Percentiles rank a stretch among this genome's conserved stretches.
phyloP scores from a whole-genome alignment of 495 filamentous ascomycete genomes.

The Letharia lupina region DNA sequence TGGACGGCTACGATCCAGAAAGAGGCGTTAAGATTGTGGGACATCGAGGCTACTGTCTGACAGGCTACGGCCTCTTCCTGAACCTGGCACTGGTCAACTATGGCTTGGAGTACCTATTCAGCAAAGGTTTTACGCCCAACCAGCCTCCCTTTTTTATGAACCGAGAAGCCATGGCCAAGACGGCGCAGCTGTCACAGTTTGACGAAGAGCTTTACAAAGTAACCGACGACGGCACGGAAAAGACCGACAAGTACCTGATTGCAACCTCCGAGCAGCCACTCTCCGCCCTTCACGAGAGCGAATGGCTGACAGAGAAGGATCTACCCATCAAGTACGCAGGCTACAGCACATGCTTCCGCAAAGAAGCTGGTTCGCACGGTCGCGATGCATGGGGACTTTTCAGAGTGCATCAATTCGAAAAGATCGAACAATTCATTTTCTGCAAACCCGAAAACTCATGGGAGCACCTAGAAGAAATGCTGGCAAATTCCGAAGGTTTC shows the following conservation, averaged over 20 bases:
- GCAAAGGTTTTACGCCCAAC: conserved; percentile 72
- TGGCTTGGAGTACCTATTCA: conserved; percentile 76
- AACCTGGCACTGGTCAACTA: conserved; percentile 91
- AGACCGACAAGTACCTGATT: conserved; percentile 93
- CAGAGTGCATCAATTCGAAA: conserved; percentile 97
- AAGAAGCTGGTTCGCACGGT: conserved; percentile 86
- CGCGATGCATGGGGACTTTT: conserved; percentile 98
- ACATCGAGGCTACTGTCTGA: conserved; percentile 90
- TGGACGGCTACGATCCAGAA: conserved; percentile 91
- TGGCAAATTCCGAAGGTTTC: conserved; percentile 81
- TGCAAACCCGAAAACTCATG: conserved; percentile 92
- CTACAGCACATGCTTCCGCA: conserved; percentile 88
- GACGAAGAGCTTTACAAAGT: conserved; percentile 98
- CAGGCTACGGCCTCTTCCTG: conserved; percentile 84
- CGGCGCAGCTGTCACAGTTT: conserved; percentile 92
- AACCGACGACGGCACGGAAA: conserved; percentile 65
- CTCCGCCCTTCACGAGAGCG: conserved; percentile 82
- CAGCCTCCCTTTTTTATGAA: conserved; percentile 96
- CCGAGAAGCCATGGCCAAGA: conserved; percentile 96
- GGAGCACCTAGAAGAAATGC: conserved; percentile 91
- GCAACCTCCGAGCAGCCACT: conserved; percentile 95
- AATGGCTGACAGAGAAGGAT: conserved; percentile 81
- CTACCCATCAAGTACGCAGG: conserved; percentile 91
- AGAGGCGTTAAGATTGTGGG: conserved; percentile 91
- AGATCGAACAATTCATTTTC: conserved; percentile 93